Conservation (phyloP, 129 eudicot genomes). For the Arctium lappa region DNA sequence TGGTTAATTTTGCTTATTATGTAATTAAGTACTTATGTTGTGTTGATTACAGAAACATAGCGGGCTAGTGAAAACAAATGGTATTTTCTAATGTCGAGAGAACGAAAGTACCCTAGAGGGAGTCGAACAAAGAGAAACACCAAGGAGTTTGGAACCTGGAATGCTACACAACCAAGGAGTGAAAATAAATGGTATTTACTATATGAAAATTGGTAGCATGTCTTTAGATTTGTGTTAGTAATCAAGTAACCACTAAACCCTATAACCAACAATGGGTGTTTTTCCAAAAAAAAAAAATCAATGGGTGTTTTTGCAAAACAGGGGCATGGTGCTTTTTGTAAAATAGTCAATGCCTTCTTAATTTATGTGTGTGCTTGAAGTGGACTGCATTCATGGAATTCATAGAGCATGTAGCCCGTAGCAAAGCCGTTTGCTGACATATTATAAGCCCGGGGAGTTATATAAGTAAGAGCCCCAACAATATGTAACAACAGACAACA, state of each 20-base stretch:
- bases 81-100: slow-evolving; percentile 17
- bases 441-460: too few relatives aligned
- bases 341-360: too few relatives aligned
- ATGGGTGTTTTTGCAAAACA: too few relatives aligned
- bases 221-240: background rate
- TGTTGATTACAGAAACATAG: background rate
- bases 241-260: background rate
- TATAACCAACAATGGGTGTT: background rate
- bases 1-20: too few relatives aligned
- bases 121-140: background rate
- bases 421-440: too few relatives aligned
- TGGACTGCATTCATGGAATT: background rate
- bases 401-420: background rate
- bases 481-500: too few relatives aligned
- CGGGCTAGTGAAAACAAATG: background rate
- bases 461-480: too few relatives aligned
- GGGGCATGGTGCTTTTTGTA: too few relatives aligned
- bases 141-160: background rate
- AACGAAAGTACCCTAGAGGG: background rate
- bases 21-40: too few relatives aligned
- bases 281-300: background rate
- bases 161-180: background rate
- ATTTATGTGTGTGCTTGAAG: too few relatives aligned
- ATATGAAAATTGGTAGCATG: background rate
- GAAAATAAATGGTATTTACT: too few relatives aligned